These are phyloP conservation scores for Cymbopogon flexuosus DNA, from an alignment of 202 grass and related monocot species.

Conservation along the genomic window DNA sequence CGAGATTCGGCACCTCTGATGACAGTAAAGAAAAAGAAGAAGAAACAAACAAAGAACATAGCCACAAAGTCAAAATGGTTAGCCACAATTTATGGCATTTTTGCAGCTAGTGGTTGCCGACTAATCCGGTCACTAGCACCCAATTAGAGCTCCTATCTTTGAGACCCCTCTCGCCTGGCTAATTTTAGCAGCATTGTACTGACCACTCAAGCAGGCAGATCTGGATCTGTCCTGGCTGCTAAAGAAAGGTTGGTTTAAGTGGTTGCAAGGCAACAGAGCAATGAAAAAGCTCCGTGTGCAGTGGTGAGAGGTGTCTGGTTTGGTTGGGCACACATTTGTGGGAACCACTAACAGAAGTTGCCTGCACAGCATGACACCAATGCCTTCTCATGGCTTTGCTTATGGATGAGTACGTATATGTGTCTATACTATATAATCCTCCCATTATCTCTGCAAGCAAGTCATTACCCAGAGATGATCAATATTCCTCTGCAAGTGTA, in stretches of 20 bases:
- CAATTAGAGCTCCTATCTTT: constrained; percentile 15
- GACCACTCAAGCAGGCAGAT: constrained; percentile 37
- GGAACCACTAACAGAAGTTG: constrained; percentile 31
- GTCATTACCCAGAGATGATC: neutral
- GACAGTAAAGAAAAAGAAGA: neutral
- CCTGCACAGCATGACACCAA: constrained; percentile 27
- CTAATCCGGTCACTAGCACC: constrained; percentile 17
- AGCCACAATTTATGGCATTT: constrained; percentile 33
- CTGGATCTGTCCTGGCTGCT: constrained; percentile 34
- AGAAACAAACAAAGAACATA: neutral
- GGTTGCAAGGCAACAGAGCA: constrained; percentile 24
- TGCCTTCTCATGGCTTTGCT: constrained; percentile 21
- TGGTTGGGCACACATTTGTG: constrained; percentile 29
- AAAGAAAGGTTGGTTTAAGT: constrained; percentile 35
- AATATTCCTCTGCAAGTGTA: neutral
- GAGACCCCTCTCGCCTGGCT: constrained; percentile 4
- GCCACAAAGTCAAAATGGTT: constrained; percentile 25
- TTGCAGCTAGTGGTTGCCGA: constrained; percentile 30
- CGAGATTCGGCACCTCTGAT: neutral
- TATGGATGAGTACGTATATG: neutral
- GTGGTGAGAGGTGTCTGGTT: constrained; percentile 11
- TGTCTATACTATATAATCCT: neutral
- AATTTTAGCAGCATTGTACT: constrained; percentile 38
- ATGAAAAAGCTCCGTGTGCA: constrained; percentile 24
- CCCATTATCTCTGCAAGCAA: constrained; percentile 6